These are phyloP conservation scores for Lichtheimia ramosa DNA, from an alignment of 371 early-diverging fungal species.

Conservation along the genomic window DNA sequence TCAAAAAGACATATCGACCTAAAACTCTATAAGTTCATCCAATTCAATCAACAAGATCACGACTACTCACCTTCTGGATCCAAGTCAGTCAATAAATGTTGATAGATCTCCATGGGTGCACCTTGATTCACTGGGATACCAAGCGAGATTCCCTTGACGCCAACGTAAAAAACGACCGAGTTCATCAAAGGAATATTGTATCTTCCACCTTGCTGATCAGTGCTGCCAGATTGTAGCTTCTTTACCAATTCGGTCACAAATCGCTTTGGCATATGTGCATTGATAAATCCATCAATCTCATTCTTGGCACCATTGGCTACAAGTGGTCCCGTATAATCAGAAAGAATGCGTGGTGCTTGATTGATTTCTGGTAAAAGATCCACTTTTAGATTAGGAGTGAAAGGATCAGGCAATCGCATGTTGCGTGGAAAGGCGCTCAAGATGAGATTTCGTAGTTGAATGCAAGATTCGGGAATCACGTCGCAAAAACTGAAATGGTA, in stretches of 20 bases:
- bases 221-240: constrained; percentile 25
- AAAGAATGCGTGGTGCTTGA: constrained; percentile 81
- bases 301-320: constrained; percentile 59
- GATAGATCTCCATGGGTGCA: constrained; percentile 80
- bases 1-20: constrained; percentile 87
- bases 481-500: constrained; percentile 92
- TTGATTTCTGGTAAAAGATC: constrained; percentile 86
- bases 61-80: constrained; percentile 75
- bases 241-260: constrained; percentile 62
- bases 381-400: constrained; percentile 93
- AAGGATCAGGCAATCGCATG: constrained; percentile 96
- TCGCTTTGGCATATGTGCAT: constrained; percentile 57
- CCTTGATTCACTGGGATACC: constrained; percentile 68
- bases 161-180: constrained; percentile 86
- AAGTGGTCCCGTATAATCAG: constrained; percentile 75
- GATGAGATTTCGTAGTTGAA: constrained; percentile 94
- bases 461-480: constrained; percentile 90
- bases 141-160: constrained; percentile 73
- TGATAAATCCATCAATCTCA: constrained; percentile 75
- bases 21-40: not conserved
- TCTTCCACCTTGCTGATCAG: not conserved
- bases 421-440: constrained; percentile 94
- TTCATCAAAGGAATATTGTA: constrained; percentile 86
- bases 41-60: not conserved
- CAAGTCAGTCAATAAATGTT: constrained; percentile 71